A percentile compares a stretch with the other conserved stretches of the same genome.
Conservation (phyloP, 1,284 basidiomycete species). For the Boletus subluridellus region DNA sequence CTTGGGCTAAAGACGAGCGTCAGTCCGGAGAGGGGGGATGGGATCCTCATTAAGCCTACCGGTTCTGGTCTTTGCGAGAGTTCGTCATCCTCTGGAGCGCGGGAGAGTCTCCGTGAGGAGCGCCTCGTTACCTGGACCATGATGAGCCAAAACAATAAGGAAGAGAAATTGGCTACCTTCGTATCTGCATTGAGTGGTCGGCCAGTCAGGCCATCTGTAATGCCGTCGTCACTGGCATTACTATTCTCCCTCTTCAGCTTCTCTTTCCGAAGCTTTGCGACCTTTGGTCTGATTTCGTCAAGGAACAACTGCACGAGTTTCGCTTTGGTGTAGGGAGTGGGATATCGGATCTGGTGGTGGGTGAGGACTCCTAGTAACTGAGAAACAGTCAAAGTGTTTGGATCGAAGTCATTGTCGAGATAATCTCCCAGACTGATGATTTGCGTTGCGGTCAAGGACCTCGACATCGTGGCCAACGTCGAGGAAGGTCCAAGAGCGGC, state of each 20-base stretch:
- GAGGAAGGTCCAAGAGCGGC: conserved; percentile 3
- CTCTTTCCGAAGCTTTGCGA: conserved; percentile 62
- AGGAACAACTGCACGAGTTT: conserved; percentile 83
- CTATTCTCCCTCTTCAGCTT: conserved; percentile 64
- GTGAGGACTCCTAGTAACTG: conserved; percentile 80
- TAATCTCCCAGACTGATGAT: conserved; percentile 74
- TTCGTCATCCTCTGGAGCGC: conserved; percentile 42
- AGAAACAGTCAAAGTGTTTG: conserved; percentile 71
- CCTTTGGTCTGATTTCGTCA: conserved; percentile 65
- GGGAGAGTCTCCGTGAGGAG: conserved; percentile 48
- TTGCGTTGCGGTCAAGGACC: conserved; percentile 63
- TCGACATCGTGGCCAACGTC: conserved; percentile 52
- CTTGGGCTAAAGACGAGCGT: conserved; percentile 44
- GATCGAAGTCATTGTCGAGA: conserved; percentile 81
- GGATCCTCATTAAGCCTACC: conserved; percentile 34
- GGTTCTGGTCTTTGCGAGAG: conserved; percentile 45
- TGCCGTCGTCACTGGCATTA: conserved; percentile 73
- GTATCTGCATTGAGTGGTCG: conserved; percentile 48
- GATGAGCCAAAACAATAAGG: conserved; percentile 14
- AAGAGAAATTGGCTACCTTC: conserved; percentile 38
- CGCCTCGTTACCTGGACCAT: conserved; percentile 31
- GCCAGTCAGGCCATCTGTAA: conserved; percentile 74
- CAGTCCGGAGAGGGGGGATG: conserved; percentile 2
- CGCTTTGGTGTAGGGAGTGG: conserved; percentile 79
- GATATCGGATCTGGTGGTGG: conserved; percentile 76